A percentile compares a stretch with the other conserved stretches of the same genome.
Conservation (phyloP, 331 rosid genomes). For the Malus hybrid region DNA sequence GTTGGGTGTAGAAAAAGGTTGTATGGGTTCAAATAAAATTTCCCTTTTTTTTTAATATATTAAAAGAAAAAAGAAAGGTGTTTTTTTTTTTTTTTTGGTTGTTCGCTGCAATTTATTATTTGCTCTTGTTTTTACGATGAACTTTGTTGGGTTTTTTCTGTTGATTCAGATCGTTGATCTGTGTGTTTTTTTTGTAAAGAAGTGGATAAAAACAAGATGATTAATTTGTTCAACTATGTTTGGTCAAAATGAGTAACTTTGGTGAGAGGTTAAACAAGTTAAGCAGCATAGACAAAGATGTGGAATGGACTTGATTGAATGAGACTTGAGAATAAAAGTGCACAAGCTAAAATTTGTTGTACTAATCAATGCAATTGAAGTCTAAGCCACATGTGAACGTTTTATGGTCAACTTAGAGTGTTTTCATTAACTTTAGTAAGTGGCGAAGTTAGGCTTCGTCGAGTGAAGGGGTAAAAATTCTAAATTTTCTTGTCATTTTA, state of each 20-base stretch:
- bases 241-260: neutral
- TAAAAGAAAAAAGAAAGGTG: neutral
- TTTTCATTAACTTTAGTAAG: too few relatives aligned
- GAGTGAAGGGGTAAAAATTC: accelerated
- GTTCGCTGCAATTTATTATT: neutral
- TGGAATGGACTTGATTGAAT: neutral
- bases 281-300: neutral
- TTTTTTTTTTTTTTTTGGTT: too few relatives aligned
- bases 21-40: too few relatives aligned
- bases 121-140: neutral
- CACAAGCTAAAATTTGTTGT: neutral
- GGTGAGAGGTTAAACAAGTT: too few relatives aligned
- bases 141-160: neutral
- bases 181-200: neutral
- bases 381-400: neutral
- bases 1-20: too few relatives aligned
- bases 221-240: neutral
- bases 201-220: neutral
- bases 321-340: neutral
- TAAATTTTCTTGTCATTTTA: neutral
- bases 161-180: neutral
- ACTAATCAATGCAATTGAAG: neutral
- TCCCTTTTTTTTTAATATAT: neutral
- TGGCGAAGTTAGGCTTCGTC: too few relatives aligned
- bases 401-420: neutral